Evolutionary conservation across 805 yeast species (phyloP).

Genomic region (Wickerhamiella siamensis): DNA sequence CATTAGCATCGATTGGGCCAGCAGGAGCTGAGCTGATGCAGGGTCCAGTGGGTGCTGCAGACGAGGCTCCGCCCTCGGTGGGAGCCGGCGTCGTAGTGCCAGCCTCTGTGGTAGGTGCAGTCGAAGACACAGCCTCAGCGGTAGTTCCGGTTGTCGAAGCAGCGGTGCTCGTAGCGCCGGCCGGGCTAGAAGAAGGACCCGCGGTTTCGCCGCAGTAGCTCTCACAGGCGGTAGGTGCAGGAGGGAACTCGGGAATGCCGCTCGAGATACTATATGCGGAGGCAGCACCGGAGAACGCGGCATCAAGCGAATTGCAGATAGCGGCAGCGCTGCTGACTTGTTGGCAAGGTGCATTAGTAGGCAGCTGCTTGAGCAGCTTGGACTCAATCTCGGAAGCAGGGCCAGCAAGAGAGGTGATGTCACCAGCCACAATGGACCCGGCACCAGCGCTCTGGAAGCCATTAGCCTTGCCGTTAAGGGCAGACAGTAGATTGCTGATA

Average conservation of each 20-base stretch:
- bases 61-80: conserved; percentile 3
- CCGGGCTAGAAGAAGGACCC: not conserved
- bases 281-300: conserved; percentile 4
- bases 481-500: conserved; percentile 11
- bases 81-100: not conserved
- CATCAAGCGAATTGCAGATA: not conserved
- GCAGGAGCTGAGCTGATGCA: not conserved
- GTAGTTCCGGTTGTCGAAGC: not conserved
- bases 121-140: not conserved
- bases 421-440: conserved; percentile 12
- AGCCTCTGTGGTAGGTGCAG: not conserved
- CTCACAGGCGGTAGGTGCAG: not conserved
- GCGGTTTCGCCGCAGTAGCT: not conserved
- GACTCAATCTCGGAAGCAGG: conserved; percentile 11
- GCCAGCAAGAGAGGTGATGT: conserved; percentile 10
- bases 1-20: not conserved
- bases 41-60: conserved; percentile 6
- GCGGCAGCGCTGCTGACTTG: not conserved
- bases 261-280: not conserved
- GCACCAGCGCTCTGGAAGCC: conserved; percentile 17
- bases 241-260: not conserved
- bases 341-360: conserved; percentile 4
- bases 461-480: conserved; percentile 15
- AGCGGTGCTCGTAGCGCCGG: not conserved
- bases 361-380: conserved; percentile 3